Evolutionary conservation across 805 yeast species (phyloP), one percentile per base, ranked within the genome.

Genomic region (Torulaspora maleeae): DNA sequence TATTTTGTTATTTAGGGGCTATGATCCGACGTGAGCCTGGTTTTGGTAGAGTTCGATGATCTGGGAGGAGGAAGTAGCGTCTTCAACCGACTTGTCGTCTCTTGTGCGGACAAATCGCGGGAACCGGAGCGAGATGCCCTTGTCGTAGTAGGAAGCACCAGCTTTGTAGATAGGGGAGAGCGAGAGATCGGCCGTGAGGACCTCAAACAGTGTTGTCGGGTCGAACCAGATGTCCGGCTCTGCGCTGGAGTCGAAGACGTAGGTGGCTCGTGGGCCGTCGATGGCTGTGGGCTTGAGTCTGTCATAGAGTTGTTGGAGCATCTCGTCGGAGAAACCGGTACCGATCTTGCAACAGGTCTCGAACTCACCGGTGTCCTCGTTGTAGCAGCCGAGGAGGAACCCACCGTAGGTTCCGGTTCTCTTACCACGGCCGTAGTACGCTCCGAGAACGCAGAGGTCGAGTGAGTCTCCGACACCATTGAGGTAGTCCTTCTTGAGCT

Each of bases 331-430:
- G 60, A 93, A 93, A 0, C 99, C 99, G 0, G 99, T 93, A 38
- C 99, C 99, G 44, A 95, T 90, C 64, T 93, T 93, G 70, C 99
- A 93, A 34, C 95, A 83, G 0, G 97, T 86, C 65, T 93, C 98
- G 62, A 78, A 88, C 58, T 90, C 97, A 17, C 95, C 98, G 0
- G 88, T 78, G 47, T 91, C 96, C 45, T 80, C 81, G 59, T 93
- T 93, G 61, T 88, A 91, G 25, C 95, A 83, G 0, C 95, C 98
- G 41, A 93, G 71, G 32, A 93, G 66, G 59, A 90, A 93, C 2
- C 98, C 99, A 42, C 99, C 99, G 63, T 91, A 93, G 49, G 84
- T 77, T 9, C 95, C 96, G 0, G 98, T 90, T 60, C 99, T 78
- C 66, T 91, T 93, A 36, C 99, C 99, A 47, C 81, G 80, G 16